phyloP scores from a whole-genome alignment of 2,329 filamentous ascomycete genomes.

The Arthrobotrys megalospora region DNA sequence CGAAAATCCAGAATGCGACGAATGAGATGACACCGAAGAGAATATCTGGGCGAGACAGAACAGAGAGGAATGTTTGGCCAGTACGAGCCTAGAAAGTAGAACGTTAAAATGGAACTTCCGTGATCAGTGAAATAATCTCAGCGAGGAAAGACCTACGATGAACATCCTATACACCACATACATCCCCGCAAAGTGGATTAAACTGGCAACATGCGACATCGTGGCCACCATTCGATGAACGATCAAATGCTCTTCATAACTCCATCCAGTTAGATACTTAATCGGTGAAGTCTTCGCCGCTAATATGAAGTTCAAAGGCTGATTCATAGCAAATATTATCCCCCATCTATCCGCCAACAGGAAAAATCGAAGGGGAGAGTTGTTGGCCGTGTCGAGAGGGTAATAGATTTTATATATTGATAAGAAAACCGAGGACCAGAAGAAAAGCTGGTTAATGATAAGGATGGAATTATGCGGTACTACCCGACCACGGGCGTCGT shows the following conservation, averaged over 20 bases:
- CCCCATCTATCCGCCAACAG: constrained; percentile 74
- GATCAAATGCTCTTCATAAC: constrained; percentile 78
- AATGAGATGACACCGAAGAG: constrained; percentile 74
- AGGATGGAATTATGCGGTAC: constrained; percentile 39
- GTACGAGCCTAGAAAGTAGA: constrained; percentile 25
- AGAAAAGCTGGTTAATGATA: constrained; percentile 40
- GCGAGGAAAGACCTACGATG: constrained; percentile 19
- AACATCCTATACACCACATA: constrained; percentile 66
- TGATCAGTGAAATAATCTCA: constrained; percentile 67
- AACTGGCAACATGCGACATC: constrained; percentile 74
- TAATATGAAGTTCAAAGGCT: constrained; percentile 74
- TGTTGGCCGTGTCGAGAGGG: constrained; percentile 20
- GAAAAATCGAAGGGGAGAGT: constrained; percentile 67
- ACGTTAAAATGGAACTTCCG: constrained; percentile 71
- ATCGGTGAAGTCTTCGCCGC: constrained; percentile 78
- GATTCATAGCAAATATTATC: constrained; percentile 71
- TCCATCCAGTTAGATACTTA: constrained; percentile 74
- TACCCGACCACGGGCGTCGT: constrained; percentile 35
- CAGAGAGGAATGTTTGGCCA: constrained; percentile 71
- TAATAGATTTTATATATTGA: constrained; percentile 54
- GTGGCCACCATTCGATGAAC: constrained; percentile 77
- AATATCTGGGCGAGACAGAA: constrained; percentile 74
- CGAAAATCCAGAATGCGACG: constrained; percentile 48
- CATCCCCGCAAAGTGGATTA: constrained; percentile 74
- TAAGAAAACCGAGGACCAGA: constrained; percentile 58